These are phyloP conservation scores for Endothia cerciana DNA, from an alignment of 2,329 filamentous ascomycete genomes.

Conservation along the genomic window DNA sequence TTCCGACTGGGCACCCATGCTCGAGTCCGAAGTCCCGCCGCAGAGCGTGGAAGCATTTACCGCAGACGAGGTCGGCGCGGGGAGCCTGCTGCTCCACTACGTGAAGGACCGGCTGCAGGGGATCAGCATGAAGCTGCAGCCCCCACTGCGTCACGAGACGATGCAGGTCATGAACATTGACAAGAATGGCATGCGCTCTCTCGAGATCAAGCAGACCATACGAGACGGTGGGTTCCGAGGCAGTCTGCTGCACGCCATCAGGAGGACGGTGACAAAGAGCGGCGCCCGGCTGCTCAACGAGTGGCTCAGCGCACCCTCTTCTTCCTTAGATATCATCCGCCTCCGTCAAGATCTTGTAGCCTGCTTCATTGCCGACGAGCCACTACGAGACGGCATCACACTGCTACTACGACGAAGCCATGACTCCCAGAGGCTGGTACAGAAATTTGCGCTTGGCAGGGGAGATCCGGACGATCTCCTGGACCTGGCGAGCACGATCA, in stretches of 20 bases:
- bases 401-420: constrained; percentile 73
- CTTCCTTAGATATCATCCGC: constrained; percentile 79
- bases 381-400: constrained; percentile 71
- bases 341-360: constrained; percentile 81
- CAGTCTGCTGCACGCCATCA: constrained; percentile 86
- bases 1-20: constrained; percentile 72
- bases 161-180: constrained; percentile 88
- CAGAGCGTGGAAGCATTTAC: constrained; percentile 63
- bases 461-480: constrained; percentile 93
- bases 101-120: constrained; percentile 79
- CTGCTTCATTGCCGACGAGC: constrained; percentile 67
- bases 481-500: constrained; percentile 79
- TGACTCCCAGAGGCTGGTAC: constrained; percentile 86
- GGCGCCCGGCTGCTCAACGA: constrained; percentile 83
- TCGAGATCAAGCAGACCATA: constrained; percentile 88
- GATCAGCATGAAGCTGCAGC: constrained; percentile 78
- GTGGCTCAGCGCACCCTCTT: constrained; percentile 87
- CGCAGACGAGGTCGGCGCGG: constrained; percentile 72
- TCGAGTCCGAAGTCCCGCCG: constrained; percentile 71
- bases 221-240: constrained; percentile 79
- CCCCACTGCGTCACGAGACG: constrained; percentile 74
- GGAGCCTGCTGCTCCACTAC: constrained; percentile 82
- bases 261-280: constrained; percentile 88
- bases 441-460: constrained; percentile 90
- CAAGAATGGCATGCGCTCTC: constrained; percentile 83